Percentiles rank a stretch among this genome's conserved stretches.
These are phyloP conservation scores for Epichloe sibirici DNA, from an alignment of 2,329 filamentous ascomycete species.

Conservation along the genomic window DNA sequence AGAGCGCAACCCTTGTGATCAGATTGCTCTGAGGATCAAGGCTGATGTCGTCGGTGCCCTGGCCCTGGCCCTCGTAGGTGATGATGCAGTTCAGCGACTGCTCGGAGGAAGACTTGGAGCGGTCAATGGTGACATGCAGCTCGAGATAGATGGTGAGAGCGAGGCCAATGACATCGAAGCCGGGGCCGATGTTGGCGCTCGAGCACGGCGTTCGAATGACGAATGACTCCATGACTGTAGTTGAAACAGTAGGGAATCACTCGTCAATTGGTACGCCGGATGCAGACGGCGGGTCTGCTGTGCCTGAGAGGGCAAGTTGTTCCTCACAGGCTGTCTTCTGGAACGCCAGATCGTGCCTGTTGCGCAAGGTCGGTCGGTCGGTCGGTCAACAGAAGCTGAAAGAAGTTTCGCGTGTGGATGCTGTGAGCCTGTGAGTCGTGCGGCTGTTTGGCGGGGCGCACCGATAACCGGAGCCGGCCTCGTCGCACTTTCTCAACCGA, in stretches of 20 bases:
- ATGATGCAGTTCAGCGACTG: constrained; percentile 74
- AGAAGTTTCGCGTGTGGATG: not conserved
- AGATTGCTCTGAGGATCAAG: constrained; percentile 80
- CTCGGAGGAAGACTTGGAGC: constrained; percentile 37
- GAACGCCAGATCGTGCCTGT: not conserved
- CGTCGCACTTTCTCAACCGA: too few relatives aligned
- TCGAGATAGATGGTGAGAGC: constrained; percentile 91
- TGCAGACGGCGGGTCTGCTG: too few relatives aligned
- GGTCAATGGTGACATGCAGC: constrained; percentile 66
- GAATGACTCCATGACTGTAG: constrained; percentile 44
- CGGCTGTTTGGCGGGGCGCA: not conserved
- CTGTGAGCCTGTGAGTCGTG: not conserved
- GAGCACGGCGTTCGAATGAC: constrained; percentile 78
- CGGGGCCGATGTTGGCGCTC: constrained; percentile 93
- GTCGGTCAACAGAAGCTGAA: not conserved
- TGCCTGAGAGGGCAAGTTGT: not conserved
- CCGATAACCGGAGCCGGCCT: constrained; percentile 1
- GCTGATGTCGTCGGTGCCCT: constrained; percentile 59
- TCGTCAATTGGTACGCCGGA: not conserved
- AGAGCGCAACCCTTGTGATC: constrained; percentile 85
- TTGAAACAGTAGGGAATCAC: constrained; percentile 14
- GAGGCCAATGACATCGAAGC: constrained; percentile 95
- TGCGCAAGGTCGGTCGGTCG: not conserved
- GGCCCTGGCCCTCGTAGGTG: constrained; percentile 77
- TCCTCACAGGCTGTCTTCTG: not conserved